Conservation (phyloP, 2,329 filamentous ascomycete species). For the Orbilia oligospora region DNA sequence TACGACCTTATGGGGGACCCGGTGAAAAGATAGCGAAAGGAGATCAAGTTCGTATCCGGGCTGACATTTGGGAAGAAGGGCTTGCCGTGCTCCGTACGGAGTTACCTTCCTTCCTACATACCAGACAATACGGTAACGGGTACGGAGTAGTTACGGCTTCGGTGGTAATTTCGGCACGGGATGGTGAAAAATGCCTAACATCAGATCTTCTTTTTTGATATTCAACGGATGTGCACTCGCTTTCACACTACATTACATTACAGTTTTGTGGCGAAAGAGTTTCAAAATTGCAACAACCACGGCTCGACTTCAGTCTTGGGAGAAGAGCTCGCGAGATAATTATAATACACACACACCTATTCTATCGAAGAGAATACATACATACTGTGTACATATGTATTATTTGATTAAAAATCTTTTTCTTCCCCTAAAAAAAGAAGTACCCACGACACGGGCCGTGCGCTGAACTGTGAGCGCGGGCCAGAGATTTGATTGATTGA, state of each 20-base stretch:
- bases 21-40: neutral
- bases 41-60: slow-evolving; percentile 11
- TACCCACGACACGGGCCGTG: slow-evolving; percentile 18
- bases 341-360: neutral
- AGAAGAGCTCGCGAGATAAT: neutral
- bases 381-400: too few relatives aligned
- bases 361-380: too few relatives aligned
- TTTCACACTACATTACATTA: too few relatives aligned
- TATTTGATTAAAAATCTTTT: too few relatives aligned
- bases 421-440: too few relatives aligned
- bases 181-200: slow-evolving; percentile 18
- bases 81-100: neutral
- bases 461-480: slow-evolving; percentile 21
- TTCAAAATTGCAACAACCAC: slow-evolving; percentile 26
- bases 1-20: neutral
- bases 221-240: neutral
- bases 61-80: neutral
- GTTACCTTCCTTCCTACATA: neutral
- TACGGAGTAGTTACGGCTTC: slow-evolving; percentile 25
- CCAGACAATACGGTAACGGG: slow-evolving; percentile 11
- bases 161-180: slow-evolving; percentile 55
- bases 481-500: too few relatives aligned
- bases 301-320: too few relatives aligned
- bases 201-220: neutral
- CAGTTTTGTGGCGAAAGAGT: slow-evolving; percentile 19